phyloP scores from a whole-genome alignment of 2,329 filamentous ascomycete genomes.

The Fusarium duplospermum region DNA sequence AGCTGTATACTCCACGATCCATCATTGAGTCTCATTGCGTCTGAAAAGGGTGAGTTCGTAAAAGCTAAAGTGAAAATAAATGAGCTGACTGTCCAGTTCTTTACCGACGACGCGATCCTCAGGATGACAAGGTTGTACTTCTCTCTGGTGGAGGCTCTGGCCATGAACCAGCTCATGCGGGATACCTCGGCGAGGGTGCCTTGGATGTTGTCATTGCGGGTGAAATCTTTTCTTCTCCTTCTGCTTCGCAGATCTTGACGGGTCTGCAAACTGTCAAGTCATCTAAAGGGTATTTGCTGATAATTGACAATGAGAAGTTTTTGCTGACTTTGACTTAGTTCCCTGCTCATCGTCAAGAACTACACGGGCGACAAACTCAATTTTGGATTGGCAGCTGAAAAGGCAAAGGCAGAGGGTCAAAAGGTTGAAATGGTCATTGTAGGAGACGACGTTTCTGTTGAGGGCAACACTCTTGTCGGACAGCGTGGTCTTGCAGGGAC shows the following conservation, averaged over 20 bases:
- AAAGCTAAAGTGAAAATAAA: accelerated
- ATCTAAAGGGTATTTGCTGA: slow-evolving; percentile 20
- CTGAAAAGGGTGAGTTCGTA: slow-evolving; percentile 31
- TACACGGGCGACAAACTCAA: slow-evolving; percentile 46
- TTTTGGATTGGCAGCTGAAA: slow-evolving; percentile 45
- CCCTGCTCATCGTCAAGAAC: slow-evolving; percentile 43
- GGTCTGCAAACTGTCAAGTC: slow-evolving; percentile 38
- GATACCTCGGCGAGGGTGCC: slow-evolving; percentile 40
- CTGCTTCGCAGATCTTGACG: slow-evolving; percentile 38
- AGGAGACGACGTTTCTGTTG: slow-evolving; percentile 40
- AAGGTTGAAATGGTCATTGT: slow-evolving; percentile 41
- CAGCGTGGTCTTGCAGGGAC: slow-evolving; percentile 41
- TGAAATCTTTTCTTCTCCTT: slow-evolving; percentile 43
- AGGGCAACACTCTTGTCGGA: slow-evolving; percentile 39
- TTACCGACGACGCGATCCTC: slow-evolving; percentile 26
- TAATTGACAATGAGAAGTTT: accelerated
- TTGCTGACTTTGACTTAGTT: slow-evolving; percentile 14
- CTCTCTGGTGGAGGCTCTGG: slow-evolving; percentile 41
- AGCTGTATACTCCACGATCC: slow-evolving; percentile 40
- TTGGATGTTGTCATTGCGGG: slow-evolving; percentile 38
- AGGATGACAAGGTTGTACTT: slow-evolving; percentile 35
- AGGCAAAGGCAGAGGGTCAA: slow-evolving; percentile 42
- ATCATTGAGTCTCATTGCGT: slow-evolving; percentile 34
- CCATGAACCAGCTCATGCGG: slow-evolving; percentile 41
- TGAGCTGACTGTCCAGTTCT: slow-evolving; percentile 26